phyloP scores from a whole-genome alignment of 2,329 filamentous ascomycete genomes.

The Grosmannia serpens region DNA sequence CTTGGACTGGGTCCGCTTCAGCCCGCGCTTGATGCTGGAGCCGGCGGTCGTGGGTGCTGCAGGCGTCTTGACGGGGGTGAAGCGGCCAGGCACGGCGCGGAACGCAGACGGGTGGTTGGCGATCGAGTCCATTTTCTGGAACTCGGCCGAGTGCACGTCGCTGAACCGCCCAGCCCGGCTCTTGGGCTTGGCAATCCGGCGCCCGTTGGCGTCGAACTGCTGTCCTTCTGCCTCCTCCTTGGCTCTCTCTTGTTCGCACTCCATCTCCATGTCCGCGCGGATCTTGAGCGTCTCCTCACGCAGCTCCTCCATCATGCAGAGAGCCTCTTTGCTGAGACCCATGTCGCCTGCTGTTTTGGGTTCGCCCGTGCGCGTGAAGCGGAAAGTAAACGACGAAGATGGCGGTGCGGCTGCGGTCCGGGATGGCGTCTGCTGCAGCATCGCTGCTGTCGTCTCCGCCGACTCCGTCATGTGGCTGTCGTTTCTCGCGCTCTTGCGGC shows the following conservation, averaged over 20 bases:
- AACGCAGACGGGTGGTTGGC: slow-evolving; percentile 73
- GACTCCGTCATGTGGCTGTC: slow-evolving; percentile 10
- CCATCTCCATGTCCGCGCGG: slow-evolving; percentile 53
- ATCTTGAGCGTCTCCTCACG: slow-evolving; percentile 61
- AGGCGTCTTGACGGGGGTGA: slow-evolving; percentile 33
- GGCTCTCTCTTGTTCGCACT: slow-evolving; percentile 43
- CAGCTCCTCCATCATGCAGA: slow-evolving; percentile 52
- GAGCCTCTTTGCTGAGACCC: slow-evolving; percentile 49
- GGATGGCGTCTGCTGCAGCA: slow-evolving; percentile 50
- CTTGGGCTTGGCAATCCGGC: slow-evolving; percentile 67
- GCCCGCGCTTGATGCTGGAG: slow-evolving; percentile 15
- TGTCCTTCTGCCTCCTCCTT: slow-evolving; percentile 34
- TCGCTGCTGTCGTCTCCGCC: slow-evolving; percentile 21
- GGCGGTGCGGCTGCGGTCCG: slow-evolving; percentile 40
- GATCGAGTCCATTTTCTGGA: slow-evolving; percentile 98
- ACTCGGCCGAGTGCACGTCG: slow-evolving; percentile 73
- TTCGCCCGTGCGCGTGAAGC: slow-evolving; percentile 32
- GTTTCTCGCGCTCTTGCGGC: slow-evolving; percentile 17
- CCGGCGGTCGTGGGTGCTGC: not conserved
- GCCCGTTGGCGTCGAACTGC: slow-evolving; percentile 24
- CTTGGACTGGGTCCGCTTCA: slow-evolving; percentile 44
- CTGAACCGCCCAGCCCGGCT: slow-evolving; percentile 71
- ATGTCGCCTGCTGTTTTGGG: slow-evolving; percentile 24
- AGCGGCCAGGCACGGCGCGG: slow-evolving; percentile 43
- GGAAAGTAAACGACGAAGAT: slow-evolving; percentile 52